A percentile compares a stretch with the other conserved stretches of the same genome.
Evolutionary conservation across 176 grass and related monocot genomes (phyloP).

Genomic region (Lolium perenne): DNA sequence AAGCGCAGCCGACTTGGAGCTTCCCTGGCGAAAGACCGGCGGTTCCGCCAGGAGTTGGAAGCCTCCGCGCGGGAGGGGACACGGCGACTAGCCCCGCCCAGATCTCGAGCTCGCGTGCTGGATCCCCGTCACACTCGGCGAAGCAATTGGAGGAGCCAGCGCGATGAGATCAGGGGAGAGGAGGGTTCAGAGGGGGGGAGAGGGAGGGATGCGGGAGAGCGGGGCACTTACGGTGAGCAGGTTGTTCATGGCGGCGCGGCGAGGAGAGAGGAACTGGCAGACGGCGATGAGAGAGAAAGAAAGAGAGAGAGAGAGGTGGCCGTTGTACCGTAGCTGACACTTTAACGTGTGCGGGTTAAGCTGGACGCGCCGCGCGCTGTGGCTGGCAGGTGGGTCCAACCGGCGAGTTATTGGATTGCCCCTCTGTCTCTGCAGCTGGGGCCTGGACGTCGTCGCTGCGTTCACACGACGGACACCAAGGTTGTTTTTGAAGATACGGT

Average conservation of each 20-base stretch:
- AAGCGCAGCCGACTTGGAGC: background rate
- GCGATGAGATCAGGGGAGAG: background rate
- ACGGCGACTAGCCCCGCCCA: background rate
- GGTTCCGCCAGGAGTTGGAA: background rate
- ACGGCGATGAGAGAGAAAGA: slow-evolving; percentile 39
- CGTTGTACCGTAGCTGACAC: slow-evolving; percentile 49
- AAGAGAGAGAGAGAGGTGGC: slow-evolving; percentile 29
- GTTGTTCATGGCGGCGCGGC: slow-evolving; percentile 69
- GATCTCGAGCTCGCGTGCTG: slow-evolving; percentile 44
- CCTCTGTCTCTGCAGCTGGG: background rate
- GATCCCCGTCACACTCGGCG: slow-evolving; percentile 33
- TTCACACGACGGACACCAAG: background rate
- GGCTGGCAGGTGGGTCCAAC: slow-evolving; percentile 17
- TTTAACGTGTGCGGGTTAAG: slow-evolving; percentile 7
- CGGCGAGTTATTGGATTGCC: background rate
- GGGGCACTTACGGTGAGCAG: slow-evolving; percentile 61
- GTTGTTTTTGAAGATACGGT: no score
- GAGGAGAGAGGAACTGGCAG: slow-evolving; percentile 38
- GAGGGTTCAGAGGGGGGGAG: background rate
- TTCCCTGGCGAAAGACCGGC: background rate
- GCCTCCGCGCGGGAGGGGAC: background rate
- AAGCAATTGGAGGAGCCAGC: background rate
- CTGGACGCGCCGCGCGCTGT: background rate
- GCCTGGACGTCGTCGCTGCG: background rate
- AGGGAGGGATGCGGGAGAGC: background rate